Conservation (phyloP, 2,329 filamentous ascomycete species). For the Curvularia eragrostidis region DNA sequence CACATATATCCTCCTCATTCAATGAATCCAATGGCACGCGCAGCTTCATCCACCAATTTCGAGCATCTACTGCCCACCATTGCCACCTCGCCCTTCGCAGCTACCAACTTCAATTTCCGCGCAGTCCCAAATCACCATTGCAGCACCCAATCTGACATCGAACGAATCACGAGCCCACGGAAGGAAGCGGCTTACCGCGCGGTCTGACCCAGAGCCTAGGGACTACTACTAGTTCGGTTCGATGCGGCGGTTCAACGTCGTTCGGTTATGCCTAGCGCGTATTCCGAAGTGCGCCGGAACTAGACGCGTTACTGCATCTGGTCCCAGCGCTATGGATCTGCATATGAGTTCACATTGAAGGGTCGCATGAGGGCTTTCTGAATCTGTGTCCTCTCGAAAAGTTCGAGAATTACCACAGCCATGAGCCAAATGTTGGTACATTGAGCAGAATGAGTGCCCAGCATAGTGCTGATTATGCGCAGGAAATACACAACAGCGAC, state of each 20-base stretch:
- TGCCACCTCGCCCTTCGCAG: not conserved
- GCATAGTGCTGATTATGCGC: not conserved
- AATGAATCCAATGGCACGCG: not conserved
- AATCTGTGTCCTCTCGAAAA: not conserved
- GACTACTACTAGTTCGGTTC: not conserved
- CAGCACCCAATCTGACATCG: not conserved
- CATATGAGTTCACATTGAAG: constrained; percentile 2
- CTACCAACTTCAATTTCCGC: not conserved
- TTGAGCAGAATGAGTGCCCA: not conserved
- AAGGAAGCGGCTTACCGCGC: not conserved
- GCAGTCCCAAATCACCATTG: not conserved
- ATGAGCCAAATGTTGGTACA: constrained; percentile 4
- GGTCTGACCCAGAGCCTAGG: not conserved
- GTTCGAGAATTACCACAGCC: not conserved
- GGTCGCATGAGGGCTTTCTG: not conserved
- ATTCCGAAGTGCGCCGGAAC: constrained; percentile 1
- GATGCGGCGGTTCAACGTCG: not conserved
- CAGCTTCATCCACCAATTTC: not conserved
- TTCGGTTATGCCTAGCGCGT: not conserved
- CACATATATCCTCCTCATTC: not conserved
- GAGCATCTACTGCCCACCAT: not conserved
- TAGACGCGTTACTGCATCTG: not conserved
- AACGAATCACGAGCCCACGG: not conserved
- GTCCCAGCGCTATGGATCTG: not conserved
- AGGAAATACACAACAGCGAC: constrained; percentile 1